These are phyloP conservation scores for Microbotryomycetes sp. DNA, from an alignment of 1,284 basidiomycete species.

Conservation along the genomic window DNA sequence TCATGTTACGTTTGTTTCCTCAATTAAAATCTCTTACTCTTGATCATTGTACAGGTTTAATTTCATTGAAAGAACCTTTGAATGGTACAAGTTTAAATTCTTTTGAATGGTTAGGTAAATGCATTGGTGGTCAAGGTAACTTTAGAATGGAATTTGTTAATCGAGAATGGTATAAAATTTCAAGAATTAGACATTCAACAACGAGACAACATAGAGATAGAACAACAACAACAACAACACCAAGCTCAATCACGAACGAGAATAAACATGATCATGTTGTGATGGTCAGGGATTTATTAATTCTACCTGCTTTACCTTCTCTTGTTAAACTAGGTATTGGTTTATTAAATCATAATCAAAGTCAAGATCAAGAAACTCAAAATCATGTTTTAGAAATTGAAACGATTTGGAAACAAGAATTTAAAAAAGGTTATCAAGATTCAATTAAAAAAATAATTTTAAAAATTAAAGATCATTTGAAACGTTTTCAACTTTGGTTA, in stretches of 20 bases:
- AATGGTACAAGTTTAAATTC: slow-evolving; percentile 17
- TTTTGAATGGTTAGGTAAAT: slow-evolving; percentile 22
- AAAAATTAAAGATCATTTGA: slow-evolving; percentile 4
- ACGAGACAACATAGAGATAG: not conserved
- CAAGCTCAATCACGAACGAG: not conserved
- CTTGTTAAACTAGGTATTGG: slow-evolving; percentile 17
- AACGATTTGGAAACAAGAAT: slow-evolving; percentile 18
- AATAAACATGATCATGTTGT: no score
- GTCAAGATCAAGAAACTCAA: not conserved
- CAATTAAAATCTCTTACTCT: slow-evolving; percentile 14
- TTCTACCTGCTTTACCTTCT: slow-evolving; percentile 15
- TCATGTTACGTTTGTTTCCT: slow-evolving; percentile 13
- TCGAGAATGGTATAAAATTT: slow-evolving; percentile 18
- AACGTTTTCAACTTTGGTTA: slow-evolving; percentile 25
- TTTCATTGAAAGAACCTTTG: slow-evolving; percentile 11
- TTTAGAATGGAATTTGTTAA: slow-evolving; percentile 16
- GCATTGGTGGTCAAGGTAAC: slow-evolving; percentile 8
- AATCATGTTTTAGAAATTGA: no score
- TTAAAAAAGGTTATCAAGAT: slow-evolving; percentile 15
- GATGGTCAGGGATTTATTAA: slow-evolving; percentile 18
- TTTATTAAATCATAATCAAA: slow-evolving; percentile 6
- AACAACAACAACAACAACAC: not conserved
- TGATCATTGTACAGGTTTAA: slow-evolving; percentile 27
- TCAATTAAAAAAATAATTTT: slow-evolving; percentile 2
- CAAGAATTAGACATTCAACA: slow-evolving; percentile 11